Evolutionary conservation across 495 filamentous ascomycete genomes (phyloP), one percentile per base, ranked within the genome.

Genomic region (Pyrenula aspistea): DNA sequence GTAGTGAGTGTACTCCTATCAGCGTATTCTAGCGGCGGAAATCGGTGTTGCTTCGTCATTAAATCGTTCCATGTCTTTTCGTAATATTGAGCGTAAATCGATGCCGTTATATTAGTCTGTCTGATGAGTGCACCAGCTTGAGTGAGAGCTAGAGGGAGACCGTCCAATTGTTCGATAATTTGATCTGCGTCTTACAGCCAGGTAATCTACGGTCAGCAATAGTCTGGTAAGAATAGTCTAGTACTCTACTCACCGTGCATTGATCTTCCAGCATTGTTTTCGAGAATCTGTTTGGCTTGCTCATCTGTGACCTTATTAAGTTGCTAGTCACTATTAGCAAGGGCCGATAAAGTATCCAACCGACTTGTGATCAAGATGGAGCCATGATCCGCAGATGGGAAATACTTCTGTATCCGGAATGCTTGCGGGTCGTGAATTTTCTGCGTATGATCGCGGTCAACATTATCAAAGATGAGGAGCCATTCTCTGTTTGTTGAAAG

Each of bases 401-500:
- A 63, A 55, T 71, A 76, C 21, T 57, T 56, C 56, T 58, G 59
- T 22, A 73, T 59, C 62, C 74, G 59, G 52, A 69, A 71, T 51
- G 60, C 61, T 42, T 42, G 31, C 8, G 31, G 31, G 60, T 60
- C 59, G 53, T 58, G 51, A 52, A 60, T 60, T 53, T 63, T 57
- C 31, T 52, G 19, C 8, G 50, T 8, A 47, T 56, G 61, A 21
- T 65, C 63, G 53, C 62, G 56, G 60, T 75, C 68, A 51, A 71
- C 62, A 58, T 76, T 76, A 60, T 74, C 71, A 50, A 67, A 67
- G 25, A 76, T 60, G 15, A 74, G 57, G 22, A 75, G 66, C 73
- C 69, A 75, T 50, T 60, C 51, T 24, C 20, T 59, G 59, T 76
- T 76, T 8, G 62, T 63, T 21, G 61, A 55, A 24, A 53, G 57